These are phyloP conservation scores for Stachybotrys chlorohalonatus DNA, from an alignment of 2,329 filamentous ascomycete genomes.

Conservation along the genomic window DNA sequence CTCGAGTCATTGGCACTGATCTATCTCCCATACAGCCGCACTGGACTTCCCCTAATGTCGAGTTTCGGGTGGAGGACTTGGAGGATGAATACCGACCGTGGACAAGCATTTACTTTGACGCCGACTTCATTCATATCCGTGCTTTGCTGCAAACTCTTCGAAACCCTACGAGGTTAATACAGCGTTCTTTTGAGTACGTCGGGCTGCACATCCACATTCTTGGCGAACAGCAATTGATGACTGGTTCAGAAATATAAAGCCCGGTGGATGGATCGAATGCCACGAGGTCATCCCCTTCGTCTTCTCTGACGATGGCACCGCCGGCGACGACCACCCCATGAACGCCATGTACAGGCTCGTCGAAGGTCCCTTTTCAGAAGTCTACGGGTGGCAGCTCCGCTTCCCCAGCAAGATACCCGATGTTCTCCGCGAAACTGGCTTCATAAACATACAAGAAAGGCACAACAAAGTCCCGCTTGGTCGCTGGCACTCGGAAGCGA, in stretches of 20 bases:
- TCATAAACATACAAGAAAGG: conserved; percentile 20
- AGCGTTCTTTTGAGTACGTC: conserved; percentile 33
- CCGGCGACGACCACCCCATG: conserved; percentile 18
- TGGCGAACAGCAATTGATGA: conserved; percentile 4
- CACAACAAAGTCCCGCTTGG: conserved; percentile 24
- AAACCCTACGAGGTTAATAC: conserved; percentile 39
- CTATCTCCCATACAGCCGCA: conserved; percentile 33
- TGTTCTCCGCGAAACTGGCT: conserved; percentile 21
- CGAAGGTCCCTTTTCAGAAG: conserved; percentile 17
- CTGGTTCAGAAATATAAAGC: conserved; percentile 19
- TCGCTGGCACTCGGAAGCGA: conserved; percentile 25
- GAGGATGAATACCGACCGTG: conserved; percentile 24
- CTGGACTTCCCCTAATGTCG: conserved; percentile 47
- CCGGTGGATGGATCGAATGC: conserved; percentile 31
- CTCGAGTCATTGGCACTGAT: conserved; percentile 35
- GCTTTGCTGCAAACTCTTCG: conserved; percentile 41
- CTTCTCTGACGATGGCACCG: conserved; percentile 21
- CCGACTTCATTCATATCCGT: conserved; percentile 47
- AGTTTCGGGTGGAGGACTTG: conserved; percentile 33
- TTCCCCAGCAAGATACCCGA: conserved; percentile 17
- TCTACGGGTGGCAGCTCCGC: conserved; percentile 25
- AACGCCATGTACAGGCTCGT: conserved; percentile 23
- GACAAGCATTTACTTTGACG: conserved; percentile 23
- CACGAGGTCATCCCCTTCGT: conserved; percentile 24
- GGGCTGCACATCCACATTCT: background rate